phyloP scores from a whole-genome alignment of 2,329 filamentous ascomycete genomes.

The Graphilbum sp. region DNA sequence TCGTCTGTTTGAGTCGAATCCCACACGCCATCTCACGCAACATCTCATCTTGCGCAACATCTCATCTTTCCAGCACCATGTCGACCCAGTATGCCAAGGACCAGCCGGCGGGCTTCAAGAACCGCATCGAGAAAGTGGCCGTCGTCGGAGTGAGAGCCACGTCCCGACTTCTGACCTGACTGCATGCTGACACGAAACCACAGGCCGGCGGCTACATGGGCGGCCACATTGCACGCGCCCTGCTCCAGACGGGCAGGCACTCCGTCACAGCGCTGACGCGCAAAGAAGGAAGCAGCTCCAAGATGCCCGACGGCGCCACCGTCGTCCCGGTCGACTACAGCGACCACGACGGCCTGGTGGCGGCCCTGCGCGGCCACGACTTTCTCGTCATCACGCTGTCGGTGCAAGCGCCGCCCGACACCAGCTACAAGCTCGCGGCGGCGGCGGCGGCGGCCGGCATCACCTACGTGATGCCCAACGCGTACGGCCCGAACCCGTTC shows the following conservation, averaged over 20 bases:
- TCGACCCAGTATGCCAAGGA: slow-evolving; percentile 14
- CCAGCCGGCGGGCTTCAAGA: slow-evolving; percentile 14
- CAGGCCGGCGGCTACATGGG: slow-evolving; percentile 13
- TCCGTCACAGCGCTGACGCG: slow-evolving; percentile 33
- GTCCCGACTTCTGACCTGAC: neutral
- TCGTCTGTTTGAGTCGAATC: too few species aligned
- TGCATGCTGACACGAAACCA: too few species aligned
- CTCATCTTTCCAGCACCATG: too few species aligned
- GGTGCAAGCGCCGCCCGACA: slow-evolving; percentile 15
- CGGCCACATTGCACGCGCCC: slow-evolving; percentile 7
- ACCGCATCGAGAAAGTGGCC: slow-evolving; percentile 12
- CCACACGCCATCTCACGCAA: too few species aligned
- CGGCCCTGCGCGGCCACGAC: slow-evolving; percentile 8
- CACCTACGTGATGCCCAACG: slow-evolving; percentile 28
- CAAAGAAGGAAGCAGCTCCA: slow-evolving; percentile 20
- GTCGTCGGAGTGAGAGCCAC: slow-evolving; percentile 11
- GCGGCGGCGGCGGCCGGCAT: slow-evolving; percentile 27
- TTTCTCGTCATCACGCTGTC: slow-evolving; percentile 11
- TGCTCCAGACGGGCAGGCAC: slow-evolving; percentile 21
- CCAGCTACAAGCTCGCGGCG: slow-evolving; percentile 21
- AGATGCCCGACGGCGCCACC: slow-evolving; percentile 21
- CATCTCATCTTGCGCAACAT: too few species aligned
- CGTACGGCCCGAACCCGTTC: slow-evolving; percentile 14
- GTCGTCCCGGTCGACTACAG: slow-evolving; percentile 22
- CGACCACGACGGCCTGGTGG: slow-evolving; percentile 10